phyloP scores from a whole-genome alignment of 2,329 filamentous ascomycete species.

The Aspergillus ustus region DNA sequence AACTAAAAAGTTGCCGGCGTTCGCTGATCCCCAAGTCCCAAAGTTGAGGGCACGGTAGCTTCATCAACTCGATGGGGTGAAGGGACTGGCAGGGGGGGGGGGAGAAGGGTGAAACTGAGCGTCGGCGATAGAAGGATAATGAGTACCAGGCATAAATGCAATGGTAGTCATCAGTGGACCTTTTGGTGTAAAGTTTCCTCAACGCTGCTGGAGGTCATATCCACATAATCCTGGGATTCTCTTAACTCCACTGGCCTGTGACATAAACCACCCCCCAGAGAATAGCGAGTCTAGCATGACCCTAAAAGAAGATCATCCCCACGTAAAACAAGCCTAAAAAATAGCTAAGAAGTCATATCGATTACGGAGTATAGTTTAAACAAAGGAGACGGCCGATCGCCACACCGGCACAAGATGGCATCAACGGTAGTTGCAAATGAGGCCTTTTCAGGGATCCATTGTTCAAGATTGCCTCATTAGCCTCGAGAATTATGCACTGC shows the following conservation, averaged over 20 bases:
- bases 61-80: too few species aligned
- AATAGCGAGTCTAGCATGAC: background rate
- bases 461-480: slow-evolving; percentile 1
- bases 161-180: too few species aligned
- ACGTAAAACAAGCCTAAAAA: background rate
- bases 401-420: background rate
- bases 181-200: too few species aligned
- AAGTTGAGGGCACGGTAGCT: too few species aligned
- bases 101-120: too few species aligned
- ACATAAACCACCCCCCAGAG: background rate
- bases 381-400: background rate
- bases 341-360: background rate
- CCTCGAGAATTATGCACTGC: background rate
- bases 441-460: background rate
- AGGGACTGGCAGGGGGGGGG: too few species aligned
- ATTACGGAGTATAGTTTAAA: background rate
- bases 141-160: too few species aligned
- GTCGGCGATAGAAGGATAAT: too few species aligned
- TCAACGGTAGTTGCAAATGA: background rate
- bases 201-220: background rate
- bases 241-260: background rate
- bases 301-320: background rate
- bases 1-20: too few species aligned
- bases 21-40: too few species aligned
- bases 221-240: background rate